A percentile compares a stretch with the other conserved stretches of the same genome.
These are phyloP conservation scores for Cryphonectria parasitica DNA, from an alignment of 2,329 filamentous ascomycete genomes.

Conservation along the genomic window DNA sequence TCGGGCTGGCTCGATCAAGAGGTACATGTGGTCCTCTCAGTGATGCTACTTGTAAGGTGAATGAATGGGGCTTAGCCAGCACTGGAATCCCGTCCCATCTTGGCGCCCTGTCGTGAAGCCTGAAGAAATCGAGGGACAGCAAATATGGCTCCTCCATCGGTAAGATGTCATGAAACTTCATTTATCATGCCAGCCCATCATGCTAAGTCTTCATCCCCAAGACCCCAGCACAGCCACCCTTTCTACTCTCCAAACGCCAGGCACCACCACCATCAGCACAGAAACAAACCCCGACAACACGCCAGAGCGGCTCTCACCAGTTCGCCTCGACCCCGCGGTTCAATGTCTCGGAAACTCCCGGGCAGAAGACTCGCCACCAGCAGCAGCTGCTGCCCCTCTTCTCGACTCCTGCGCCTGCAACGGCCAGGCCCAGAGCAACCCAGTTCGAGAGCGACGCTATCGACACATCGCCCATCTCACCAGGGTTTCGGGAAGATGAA, in stretches of 20 bases:
- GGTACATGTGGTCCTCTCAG: not conserved
- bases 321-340: slow-evolving; percentile 37
- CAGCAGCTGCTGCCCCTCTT: slow-evolving; percentile 16
- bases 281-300: slow-evolving; percentile 19
- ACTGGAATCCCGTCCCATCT: not conserved
- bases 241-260: slow-evolving; percentile 33
- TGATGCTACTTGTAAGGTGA: not conserved
- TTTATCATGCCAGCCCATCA: not conserved
- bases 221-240: slow-evolving; percentile 37
- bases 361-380: slow-evolving; percentile 25
- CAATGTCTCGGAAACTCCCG: slow-evolving; percentile 28
- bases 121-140: not conserved
- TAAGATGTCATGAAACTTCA: not conserved
- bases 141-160: slow-evolving; percentile 26
- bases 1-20: not conserved
- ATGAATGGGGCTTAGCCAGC: not conserved
- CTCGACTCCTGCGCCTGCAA: slow-evolving; percentile 26
- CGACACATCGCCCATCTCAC: slow-evolving; percentile 33
- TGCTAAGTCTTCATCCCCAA: slow-evolving; percentile 15
- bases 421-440: slow-evolving; percentile 27
- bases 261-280: slow-evolving; percentile 31
- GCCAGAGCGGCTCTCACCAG: slow-evolving; percentile 27
- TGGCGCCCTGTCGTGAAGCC: not conserved
- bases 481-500: slow-evolving; percentile 9
- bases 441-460: slow-evolving; percentile 33